These are phyloP conservation scores for Vicia faba DNA, from an alignment of 306 rosid species.

Conservation along the genomic window DNA sequence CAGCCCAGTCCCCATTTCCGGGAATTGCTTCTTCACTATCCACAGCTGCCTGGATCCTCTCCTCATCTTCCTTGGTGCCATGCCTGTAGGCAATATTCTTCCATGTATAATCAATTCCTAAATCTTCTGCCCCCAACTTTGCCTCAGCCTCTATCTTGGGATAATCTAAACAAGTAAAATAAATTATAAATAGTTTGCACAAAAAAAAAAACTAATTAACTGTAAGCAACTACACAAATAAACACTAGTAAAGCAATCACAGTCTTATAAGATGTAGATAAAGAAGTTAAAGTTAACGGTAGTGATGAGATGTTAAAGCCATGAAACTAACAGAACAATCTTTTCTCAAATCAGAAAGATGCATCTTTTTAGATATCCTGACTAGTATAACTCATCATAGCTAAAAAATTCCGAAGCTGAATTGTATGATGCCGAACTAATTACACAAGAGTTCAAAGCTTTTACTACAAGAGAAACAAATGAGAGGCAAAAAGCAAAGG, in stretches of 20 bases:
- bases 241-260: conserved; percentile 19
- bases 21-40: conserved; percentile 89
- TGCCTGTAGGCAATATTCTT: conserved; percentile 60
- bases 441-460: conserved; percentile 3
- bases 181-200: conserved; percentile 26
- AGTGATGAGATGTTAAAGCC: conserved; percentile 24
- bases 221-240: conserved; percentile 24
- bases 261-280: conserved; percentile 25
- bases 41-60: conserved; percentile 80
- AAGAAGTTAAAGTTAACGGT: conserved; percentile 1
- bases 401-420: background rate
- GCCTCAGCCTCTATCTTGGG: conserved; percentile 94
- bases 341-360: conserved; percentile 19
- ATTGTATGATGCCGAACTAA: background rate
- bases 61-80: conserved; percentile 75
- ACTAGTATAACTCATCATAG: conserved; percentile 29
- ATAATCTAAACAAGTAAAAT: conserved; percentile 58
- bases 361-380: background rate
- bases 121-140: conserved; percentile 67
- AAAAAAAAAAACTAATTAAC: conserved; percentile 5
- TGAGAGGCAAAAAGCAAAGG: conserved; percentile 9
- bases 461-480: background rate
- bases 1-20: conserved; percentile 96
- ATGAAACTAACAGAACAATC: conserved; percentile 18
- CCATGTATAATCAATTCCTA: conserved; percentile 65